phyloP scores from a whole-genome alignment of 768 basidiomycete species.

The Boletus edulis region DNA sequence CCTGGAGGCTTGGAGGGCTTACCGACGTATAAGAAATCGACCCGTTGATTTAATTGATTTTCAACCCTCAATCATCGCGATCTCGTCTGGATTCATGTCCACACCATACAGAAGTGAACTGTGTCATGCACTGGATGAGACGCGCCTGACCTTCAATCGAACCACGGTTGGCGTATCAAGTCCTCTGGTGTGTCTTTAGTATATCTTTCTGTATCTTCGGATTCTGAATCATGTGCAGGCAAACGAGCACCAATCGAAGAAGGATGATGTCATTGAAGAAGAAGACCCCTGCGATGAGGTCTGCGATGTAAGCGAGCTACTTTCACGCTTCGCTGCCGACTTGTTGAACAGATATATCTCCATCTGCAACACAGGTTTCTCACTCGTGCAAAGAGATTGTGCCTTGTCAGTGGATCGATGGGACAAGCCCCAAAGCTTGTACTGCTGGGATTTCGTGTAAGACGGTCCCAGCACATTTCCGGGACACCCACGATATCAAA shows the following conservation, averaged over 20 bases:
- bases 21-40: not conserved
- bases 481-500: not conserved
- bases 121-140: not conserved
- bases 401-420: not conserved
- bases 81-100: not conserved
- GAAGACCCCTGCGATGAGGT: not conserved
- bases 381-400: not conserved
- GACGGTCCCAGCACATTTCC: not conserved
- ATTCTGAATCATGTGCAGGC: not conserved
- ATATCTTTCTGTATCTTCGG: not conserved
- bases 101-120: not conserved
- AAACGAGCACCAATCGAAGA: not conserved
- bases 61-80: not conserved
- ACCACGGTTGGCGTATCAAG: not conserved
- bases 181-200: not conserved
- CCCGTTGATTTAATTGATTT: not conserved
- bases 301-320: not conserved
- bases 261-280: not conserved
- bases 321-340: not conserved
- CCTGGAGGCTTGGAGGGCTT: conserved; percentile 1
- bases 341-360: too few species aligned
- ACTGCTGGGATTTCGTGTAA: not conserved
- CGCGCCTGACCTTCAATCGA: too few species aligned
- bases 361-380: not conserved
- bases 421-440: not conserved